Percentiles rank a stretch among this genome's conserved stretches.
Conservation (phyloP, 2,329 filamentous ascomycete genomes). For the Aulographum hederae region DNA sequence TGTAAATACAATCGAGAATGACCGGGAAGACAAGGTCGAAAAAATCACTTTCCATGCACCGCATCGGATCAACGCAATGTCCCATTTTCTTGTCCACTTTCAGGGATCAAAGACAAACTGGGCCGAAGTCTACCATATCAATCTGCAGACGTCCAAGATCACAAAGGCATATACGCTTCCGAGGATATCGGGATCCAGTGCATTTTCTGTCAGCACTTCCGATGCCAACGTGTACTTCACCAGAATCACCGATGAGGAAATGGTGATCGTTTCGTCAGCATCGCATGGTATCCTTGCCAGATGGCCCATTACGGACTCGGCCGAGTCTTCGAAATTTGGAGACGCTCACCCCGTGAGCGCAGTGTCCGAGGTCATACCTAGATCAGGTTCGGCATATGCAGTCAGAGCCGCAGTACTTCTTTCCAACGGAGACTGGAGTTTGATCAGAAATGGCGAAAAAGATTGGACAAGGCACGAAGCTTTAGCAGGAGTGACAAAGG, state of each 20-base stretch:
- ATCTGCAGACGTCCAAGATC: constrained; percentile 49
- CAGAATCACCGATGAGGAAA: constrained; percentile 56
- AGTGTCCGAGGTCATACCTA: constrained; percentile 67
- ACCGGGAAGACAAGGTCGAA: constrained; percentile 15
- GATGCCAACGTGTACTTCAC: constrained; percentile 81
- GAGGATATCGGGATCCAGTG: constrained; percentile 47
- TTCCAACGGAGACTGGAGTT: constrained; percentile 54
- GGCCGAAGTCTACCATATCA: constrained; percentile 72
- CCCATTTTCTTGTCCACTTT: constrained; percentile 76
- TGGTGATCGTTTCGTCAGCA: constrained; percentile 54
- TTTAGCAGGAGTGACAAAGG: constrained; percentile 60
- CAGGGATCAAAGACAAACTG: constrained; percentile 52
- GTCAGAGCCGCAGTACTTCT: constrained; percentile 56
- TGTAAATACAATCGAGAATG: constrained; percentile 23
- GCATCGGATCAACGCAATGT: constrained; percentile 47
- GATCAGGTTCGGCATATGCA: constrained; percentile 44
- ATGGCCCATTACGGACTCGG: constrained; percentile 52
- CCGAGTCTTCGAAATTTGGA: constrained; percentile 11
- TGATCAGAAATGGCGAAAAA: constrained; percentile 65
- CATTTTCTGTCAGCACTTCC: constrained; percentile 60
- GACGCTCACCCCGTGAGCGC: constrained; percentile 37
- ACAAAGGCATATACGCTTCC: constrained; percentile 70
- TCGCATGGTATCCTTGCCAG: constrained; percentile 60
- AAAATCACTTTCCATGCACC: constrained; percentile 51
- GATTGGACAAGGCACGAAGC: constrained; percentile 73